Conservation (phyloP, 352 stramenopile species). For the Pythium insidiosum region DNA sequence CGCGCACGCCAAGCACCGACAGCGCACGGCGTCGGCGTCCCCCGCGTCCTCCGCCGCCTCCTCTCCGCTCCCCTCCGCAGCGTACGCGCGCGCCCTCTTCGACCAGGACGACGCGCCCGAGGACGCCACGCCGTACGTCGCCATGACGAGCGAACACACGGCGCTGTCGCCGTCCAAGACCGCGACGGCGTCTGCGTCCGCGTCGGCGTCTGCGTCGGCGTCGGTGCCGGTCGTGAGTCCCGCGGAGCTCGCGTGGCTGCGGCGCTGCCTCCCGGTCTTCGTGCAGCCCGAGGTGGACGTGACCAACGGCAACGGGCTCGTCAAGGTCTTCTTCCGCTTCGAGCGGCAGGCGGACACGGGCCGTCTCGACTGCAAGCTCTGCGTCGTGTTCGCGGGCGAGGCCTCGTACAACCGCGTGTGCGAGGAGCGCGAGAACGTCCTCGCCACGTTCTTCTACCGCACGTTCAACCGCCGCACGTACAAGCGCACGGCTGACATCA, state of each 20-base stretch:
- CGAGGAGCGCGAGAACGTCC: slow-evolving; percentile 60
- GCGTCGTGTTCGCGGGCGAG: slow-evolving; percentile 74
- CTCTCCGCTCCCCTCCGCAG: too few species aligned
- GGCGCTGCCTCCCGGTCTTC: slow-evolving; percentile 74
- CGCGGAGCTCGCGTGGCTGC: slow-evolving; percentile 65
- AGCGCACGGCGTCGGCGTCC: too few species aligned
- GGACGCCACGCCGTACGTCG: too few species aligned
- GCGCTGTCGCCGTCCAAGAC: not conserved
- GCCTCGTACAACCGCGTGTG: slow-evolving; percentile 79
- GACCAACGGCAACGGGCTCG: slow-evolving; percentile 68
- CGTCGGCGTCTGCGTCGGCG: not conserved
- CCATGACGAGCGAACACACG: too few species aligned
- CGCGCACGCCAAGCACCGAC: too few species aligned
- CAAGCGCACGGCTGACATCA: slow-evolving; percentile 86
- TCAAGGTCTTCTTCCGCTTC: slow-evolving; percentile 81
- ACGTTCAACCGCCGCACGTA: slow-evolving; percentile 82
- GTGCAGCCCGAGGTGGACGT: slow-evolving; percentile 81
- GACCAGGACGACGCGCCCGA: too few species aligned
- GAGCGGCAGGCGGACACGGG: slow-evolving; percentile 44
- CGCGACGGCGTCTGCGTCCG: not conserved
- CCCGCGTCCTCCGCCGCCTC: too few species aligned
- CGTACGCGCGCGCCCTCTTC: too few species aligned
- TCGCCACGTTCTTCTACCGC: slow-evolving; percentile 75
- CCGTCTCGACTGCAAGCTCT: slow-evolving; percentile 66
- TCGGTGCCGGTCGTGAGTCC: slow-evolving; percentile 9